Base-by-base conservation (phyloP, 225 moss, liverwort and hornwort species). In the Sphagnum tenellum region DNA sequence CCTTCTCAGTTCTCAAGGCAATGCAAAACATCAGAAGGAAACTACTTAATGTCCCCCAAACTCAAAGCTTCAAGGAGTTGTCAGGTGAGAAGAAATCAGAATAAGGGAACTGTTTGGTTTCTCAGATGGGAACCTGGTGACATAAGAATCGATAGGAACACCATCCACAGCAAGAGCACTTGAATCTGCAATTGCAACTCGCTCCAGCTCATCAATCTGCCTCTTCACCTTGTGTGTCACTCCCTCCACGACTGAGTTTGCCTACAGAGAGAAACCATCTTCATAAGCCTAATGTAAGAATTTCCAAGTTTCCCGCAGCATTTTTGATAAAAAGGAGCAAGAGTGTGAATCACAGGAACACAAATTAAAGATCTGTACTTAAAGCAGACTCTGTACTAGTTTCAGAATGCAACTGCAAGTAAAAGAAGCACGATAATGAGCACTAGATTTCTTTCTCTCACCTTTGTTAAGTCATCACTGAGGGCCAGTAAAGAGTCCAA, bases 391-490 rank as follows among this genome's bases (percentile, higher is more conserved):
- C 7, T 6, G 14, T 4, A 7, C n/a, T 58, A 10, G 57, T 58
- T 58, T 6, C 44, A 12, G 4, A 13, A 10, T 3, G 7, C 11
- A 13, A 13, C 58, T 55, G 7, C 54, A 53, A 1, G 8, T 53
- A 53, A 10, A 53, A 53, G 53, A 53, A 53, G 29, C 29, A 29
- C 1, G 29, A 29, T 29, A 29, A 29, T 29, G 29, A 29, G 29
- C 29, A 29, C 29, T 29, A 29, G 29, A 29, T 29, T 29, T 29
- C 29, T 29, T 29, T 29, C 29, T 29, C 70, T 50, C 66, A 89
- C 92, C 92, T 98, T 98, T 0, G 81, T 44, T 48, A 98, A 82
- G 77, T 98, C 98, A 57, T 98, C 98, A 69, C 93, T 90, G 70
- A 98, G 93, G 46, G 87, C 75, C 14, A 98, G 89, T 65, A 98